Conservation (phyloP, 306 rosid species). For the Vigna reflexopilosa region DNA sequence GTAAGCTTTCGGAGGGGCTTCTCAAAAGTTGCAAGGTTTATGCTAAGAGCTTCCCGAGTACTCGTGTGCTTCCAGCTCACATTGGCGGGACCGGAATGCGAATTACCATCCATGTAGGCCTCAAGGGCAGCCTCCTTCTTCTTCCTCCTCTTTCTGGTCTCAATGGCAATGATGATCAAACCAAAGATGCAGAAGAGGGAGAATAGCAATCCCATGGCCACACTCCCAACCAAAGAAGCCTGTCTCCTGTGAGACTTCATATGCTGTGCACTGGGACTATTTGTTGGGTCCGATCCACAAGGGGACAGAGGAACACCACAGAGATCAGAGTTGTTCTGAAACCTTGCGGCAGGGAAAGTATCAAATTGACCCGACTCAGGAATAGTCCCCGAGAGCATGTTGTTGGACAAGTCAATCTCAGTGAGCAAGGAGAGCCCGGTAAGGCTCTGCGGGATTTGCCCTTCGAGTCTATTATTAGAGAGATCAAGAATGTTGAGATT, state of each 20-base stretch:
- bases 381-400: conserved; percentile 65
- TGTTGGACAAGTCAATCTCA: conserved; percentile 83
- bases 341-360: conserved; percentile 66
- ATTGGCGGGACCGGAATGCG: conserved; percentile 65
- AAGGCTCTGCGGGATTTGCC: conserved; percentile 70
- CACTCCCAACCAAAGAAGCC: conserved; percentile 83
- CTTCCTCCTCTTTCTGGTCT: conserved; percentile 79
- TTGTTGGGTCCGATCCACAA: conserved; percentile 49
- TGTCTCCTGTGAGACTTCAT: conserved; percentile 66
- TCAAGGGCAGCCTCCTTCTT: conserved; percentile 76
- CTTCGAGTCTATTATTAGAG: conserved; percentile 72
- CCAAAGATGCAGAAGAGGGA: conserved; percentile 87
- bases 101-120: conserved; percentile 61
- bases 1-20: conserved; percentile 89
- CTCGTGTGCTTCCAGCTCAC: conserved; percentile 76
- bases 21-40: conserved; percentile 88
- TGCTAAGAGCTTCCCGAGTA: conserved; percentile 86
- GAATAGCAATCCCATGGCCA: conserved; percentile 90
- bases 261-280: conserved; percentile 42
- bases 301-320: conserved; percentile 83
- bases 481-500: conserved; percentile 88
- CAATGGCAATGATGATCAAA: conserved; percentile 69
- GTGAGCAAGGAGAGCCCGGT: conserved; percentile 66
- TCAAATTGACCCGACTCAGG: conserved; percentile 80
- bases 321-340: conserved; percentile 79